Evolutionary conservation across 2,329 filamentous ascomycete species (phyloP), one percentile per base, ranked within the genome.

Genomic region (Fusarium sp.): DNA sequence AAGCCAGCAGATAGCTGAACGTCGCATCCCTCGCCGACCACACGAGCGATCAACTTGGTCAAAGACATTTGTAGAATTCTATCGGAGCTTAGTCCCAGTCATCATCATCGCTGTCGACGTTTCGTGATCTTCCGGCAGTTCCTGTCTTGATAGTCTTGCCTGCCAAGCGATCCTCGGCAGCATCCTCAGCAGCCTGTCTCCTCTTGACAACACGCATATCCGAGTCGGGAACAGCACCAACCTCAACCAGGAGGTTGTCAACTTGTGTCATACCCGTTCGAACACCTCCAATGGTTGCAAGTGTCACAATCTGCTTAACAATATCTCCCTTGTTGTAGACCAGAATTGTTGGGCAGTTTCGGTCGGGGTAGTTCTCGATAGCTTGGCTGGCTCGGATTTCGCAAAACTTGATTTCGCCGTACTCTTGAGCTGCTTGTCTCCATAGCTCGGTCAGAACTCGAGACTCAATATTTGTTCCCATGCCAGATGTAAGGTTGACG

Each of bases 391-490:
- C 96, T 73, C 91, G 88, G 73, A 99, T 98, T 82, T 98, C 93
- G 79, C 95, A 98, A 81, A 99, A 99, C 82, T 99, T 99, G 79
- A 99, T 85, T 71, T 99, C 95, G 21, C 94, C 93, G 77, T 94
- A 99, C 76, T 95, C 93, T 63, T 81, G 82, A 1, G 96, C 95
- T 42, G 96, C 87, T 76, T 94, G 89, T 37, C 91, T 86, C 94
- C 95, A 99, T 21, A 98, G 84, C 77, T 97, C 92, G 1, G 90
- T 90, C 73, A 98, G 82, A 5, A 98, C 85, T 63, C 92, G 88
- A 5, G 94, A 97, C 81, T 98, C 94, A 34, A 91, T 87, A 76
- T 98, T 98, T 55, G 88, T 92, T 51, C 92, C 91, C 63, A 90
- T 83, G 0, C 92, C 87, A 7, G 92, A 93, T 9, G 91, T 95